Base-by-base conservation (phyloP, 106 monocot genomes). In the Posidonia australis region DNA sequence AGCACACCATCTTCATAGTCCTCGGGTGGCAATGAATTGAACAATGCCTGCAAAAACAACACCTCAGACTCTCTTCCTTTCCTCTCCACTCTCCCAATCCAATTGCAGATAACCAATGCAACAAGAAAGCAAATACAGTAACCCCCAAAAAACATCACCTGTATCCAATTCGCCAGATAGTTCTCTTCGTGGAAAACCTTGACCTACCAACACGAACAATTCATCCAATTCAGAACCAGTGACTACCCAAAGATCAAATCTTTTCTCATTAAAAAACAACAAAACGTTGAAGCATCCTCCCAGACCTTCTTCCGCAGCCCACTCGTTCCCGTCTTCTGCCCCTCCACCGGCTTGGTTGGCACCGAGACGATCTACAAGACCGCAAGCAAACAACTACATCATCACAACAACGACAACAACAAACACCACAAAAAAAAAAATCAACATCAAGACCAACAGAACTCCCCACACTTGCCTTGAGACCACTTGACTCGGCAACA, bases 301-400 rank as follows among this genome's bases (percentile, higher is more conserved):
- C 59, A 17, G 13, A 78, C 96, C 87, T 98, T 98, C 74, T 98
- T 98, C 61, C 98, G 67, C 29, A 98, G 74, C 0, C 98, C 98
- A 51, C 98, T 98, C 3, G 98, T 98, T 20, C 98, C 98, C 0
- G 98, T 98, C 79, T 98, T 98, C 81, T 98, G 98, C 62, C 98
- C 98, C 67, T 98, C 98, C 23, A 82, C 76, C 13, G 98, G 91
- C 63, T 83, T 98, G 11, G 98, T 91, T 16, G 98, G 85, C 4
- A 88, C 73, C 25, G 87, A 85, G 12, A 77, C 72, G 23, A 96
- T 68, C 96, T 96, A 75, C 52, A 61, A 59, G 29, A 67, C n/a
- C 42, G 17, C 12, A 58, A 16, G 16, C 16, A 16, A 13, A 13
- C 9, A 49, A 16, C 36, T 36, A 45, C 48, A 16, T 3, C 13